A percentile compares a stretch with the other conserved stretches of the same genome.
phyloP scores from a whole-genome alignment of 306 rosid genomes.

The Trifolium subterraneum region DNA sequence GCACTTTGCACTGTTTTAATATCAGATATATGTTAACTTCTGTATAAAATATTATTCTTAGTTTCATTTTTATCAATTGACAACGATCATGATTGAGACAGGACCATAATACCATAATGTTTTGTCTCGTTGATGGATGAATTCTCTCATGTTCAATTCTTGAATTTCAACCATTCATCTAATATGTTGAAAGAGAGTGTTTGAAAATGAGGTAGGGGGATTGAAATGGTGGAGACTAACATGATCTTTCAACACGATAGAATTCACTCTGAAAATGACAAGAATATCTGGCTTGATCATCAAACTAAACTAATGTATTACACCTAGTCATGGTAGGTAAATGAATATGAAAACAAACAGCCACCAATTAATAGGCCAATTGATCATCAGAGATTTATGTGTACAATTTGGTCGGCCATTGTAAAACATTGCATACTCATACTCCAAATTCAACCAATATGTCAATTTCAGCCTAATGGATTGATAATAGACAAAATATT shows the following conservation, averaged over 20 bases:
- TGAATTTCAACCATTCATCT: too few species aligned
- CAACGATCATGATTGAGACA: too few species aligned
- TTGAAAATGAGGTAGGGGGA: too few species aligned
- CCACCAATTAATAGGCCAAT: not conserved
- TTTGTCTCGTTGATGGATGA: too few species aligned
- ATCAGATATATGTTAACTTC: not conserved
- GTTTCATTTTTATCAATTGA: not conserved
- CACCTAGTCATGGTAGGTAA: not conserved
- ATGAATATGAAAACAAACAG: not conserved
- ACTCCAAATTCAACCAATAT: constrained; percentile 14
- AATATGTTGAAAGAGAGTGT: too few species aligned
- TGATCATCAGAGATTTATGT: not conserved
- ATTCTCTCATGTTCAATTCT: too few species aligned
- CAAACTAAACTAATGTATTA: too few species aligned
- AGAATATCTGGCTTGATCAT: too few species aligned
- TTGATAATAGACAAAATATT: not conserved
- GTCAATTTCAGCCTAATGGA: constrained; percentile 17
- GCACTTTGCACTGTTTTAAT: constrained; percentile 9
- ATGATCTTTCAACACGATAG: too few species aligned
- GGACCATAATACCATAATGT: too few species aligned
- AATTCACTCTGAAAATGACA: too few species aligned
- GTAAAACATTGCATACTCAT: not conserved
- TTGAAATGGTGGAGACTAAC: too few species aligned
- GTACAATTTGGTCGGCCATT: constrained; percentile 26
- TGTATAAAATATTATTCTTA: not conserved